phyloP scores from a whole-genome alignment of 345 rosid genomes.

The Psidium friedrichsthalianum region DNA sequence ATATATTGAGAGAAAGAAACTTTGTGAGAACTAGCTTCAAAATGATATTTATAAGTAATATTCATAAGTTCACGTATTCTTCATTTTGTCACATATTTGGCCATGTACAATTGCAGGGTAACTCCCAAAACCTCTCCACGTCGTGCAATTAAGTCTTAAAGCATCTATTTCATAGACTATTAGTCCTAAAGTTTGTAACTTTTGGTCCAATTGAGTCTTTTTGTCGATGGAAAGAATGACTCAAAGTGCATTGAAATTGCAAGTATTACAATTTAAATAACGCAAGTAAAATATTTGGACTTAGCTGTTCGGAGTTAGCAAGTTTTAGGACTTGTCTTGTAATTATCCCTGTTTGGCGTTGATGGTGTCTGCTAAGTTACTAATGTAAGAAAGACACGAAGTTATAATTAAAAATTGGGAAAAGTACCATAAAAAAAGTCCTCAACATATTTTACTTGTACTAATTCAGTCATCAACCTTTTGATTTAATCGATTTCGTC shows the following conservation, averaged over 20 bases:
- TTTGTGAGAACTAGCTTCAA: background rate
- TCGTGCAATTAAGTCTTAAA: background rate
- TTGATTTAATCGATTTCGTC: too few species aligned
- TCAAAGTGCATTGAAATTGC: background rate
- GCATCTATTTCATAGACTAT: background rate
- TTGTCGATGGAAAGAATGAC: background rate
- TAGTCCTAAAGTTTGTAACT: background rate
- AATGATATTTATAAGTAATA: background rate
- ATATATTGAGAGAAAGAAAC: background rate
- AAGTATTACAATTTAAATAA: background rate
- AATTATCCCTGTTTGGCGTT: fast-evolving
- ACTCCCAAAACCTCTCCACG: fast-evolving
- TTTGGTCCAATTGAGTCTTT: background rate
- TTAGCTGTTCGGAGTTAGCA: background rate
- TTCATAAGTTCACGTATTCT: background rate
- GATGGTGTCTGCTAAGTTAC: background rate
- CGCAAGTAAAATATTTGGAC: background rate
- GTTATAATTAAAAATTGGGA: background rate
- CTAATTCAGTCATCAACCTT: too few species aligned
- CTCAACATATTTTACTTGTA: too few species aligned
- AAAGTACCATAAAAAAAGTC: too few species aligned
- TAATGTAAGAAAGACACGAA: background rate
- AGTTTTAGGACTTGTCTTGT: background rate
- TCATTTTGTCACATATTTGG: background rate
- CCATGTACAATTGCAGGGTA: background rate